These are phyloP conservation scores for Penicillium hordei DNA, from an alignment of 2,329 filamentous ascomycete genomes.

Conservation along the genomic window DNA sequence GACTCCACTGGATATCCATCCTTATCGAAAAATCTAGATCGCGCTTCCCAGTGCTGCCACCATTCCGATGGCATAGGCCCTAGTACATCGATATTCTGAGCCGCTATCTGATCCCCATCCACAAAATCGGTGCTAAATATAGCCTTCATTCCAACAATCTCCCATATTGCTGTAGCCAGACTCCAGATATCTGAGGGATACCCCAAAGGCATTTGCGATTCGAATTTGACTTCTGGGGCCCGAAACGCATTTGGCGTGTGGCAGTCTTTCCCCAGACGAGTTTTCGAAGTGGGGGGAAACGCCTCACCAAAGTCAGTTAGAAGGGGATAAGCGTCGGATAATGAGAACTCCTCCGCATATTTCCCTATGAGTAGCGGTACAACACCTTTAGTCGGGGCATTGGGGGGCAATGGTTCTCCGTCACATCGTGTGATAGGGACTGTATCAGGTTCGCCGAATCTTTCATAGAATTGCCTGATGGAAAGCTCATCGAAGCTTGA, in stretches of 20 bases:
- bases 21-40: constrained; percentile 15
- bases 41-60: constrained; percentile 20
- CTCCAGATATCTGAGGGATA: constrained; percentile 31
- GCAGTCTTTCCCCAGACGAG: constrained; percentile 19
- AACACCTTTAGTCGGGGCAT: constrained; percentile 30
- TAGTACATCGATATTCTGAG: constrained; percentile 25
- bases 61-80: constrained; percentile 21
- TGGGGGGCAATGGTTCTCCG: constrained; percentile 25
- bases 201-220: constrained; percentile 17
- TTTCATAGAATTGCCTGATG: constrained; percentile 32
- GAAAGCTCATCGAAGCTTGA: constrained; percentile 31
- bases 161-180: constrained; percentile 26
- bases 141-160: constrained; percentile 28
- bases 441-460: constrained; percentile 32
- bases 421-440: constrained; percentile 26
- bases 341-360: constrained; percentile 27
- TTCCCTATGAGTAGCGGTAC: constrained; percentile 32
- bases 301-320: constrained; percentile 40
- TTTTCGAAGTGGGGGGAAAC: constrained; percentile 17
- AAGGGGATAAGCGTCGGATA: constrained; percentile 31
- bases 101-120: constrained; percentile 17
- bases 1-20: constrained; percentile 14
- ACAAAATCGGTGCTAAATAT: constrained; percentile 22
- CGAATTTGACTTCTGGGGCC: constrained; percentile 29
- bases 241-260: constrained; percentile 18